phyloP scores from a whole-genome alignment of 2,329 filamentous ascomycete species.

The Alternaria sp. region DNA sequence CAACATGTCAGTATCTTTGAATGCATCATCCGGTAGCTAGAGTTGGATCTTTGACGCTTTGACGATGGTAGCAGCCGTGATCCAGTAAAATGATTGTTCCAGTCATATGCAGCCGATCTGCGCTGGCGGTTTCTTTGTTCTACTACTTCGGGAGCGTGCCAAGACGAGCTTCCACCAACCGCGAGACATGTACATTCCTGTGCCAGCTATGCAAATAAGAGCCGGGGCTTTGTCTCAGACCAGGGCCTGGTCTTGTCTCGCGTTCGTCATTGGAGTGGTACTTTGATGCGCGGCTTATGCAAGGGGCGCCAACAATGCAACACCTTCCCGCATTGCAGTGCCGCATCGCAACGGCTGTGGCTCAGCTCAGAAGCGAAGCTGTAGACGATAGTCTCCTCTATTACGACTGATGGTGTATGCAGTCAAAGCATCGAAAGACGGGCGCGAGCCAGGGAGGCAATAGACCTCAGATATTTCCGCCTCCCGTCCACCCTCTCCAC shows the following conservation, averaged over 20 bases:
- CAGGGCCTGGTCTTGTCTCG: neutral
- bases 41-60: conserved; percentile 28
- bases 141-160: conserved; percentile 39
- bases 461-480: neutral
- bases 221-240: neutral
- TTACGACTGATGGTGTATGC: neutral
- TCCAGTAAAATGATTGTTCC: conserved; percentile 45
- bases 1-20: conserved; percentile 40
- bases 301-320: conserved; percentile 44
- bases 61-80: conserved; percentile 23
- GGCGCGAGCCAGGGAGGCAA: neutral
- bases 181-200: conserved; percentile 44
- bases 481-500: neutral
- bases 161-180: conserved; percentile 32
- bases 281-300: conserved; percentile 13
- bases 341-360: neutral
- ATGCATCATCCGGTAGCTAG: conserved; percentile 35
- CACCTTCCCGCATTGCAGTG: neutral
- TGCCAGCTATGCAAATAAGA: conserved; percentile 21
- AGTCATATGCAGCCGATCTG: conserved; percentile 41
- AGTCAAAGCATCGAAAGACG: neutral
- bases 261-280: neutral
- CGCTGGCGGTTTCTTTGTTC: conserved; percentile 47
- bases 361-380: neutral
- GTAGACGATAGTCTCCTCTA: neutral